Evolutionary conservation across 352 stramenopile species (phyloP).

Genomic region (Thalassiosira sp.): DNA sequence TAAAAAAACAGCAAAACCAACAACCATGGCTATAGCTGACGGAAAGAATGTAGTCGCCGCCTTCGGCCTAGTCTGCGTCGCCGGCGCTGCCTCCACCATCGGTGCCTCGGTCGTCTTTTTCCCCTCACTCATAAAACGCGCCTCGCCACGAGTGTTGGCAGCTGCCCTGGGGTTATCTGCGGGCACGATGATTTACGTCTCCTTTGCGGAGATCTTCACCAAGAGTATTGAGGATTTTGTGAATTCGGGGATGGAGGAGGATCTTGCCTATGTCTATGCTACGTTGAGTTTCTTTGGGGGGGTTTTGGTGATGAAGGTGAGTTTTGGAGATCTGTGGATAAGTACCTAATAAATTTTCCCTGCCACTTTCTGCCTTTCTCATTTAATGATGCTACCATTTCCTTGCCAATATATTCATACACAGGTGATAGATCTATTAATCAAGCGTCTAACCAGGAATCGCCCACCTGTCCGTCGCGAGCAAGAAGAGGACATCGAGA

Average conservation of each 20-base stretch:
- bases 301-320: slow-evolving; percentile 83
- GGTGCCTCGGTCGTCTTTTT: slow-evolving; percentile 85
- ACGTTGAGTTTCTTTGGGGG: slow-evolving; percentile 88
- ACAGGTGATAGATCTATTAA: background rate
- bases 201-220: slow-evolving; percentile 81
- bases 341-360: background rate
- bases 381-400: too few species aligned
- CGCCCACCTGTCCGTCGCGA: background rate
- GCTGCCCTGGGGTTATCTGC: slow-evolving; percentile 78
- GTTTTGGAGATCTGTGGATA: slow-evolving; percentile 7
- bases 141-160: slow-evolving; percentile 78
- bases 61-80: slow-evolving; percentile 65
- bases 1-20: too few species aligned
- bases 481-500: slow-evolving; percentile 25
- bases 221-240: slow-evolving; percentile 75
- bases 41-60: slow-evolving; percentile 50
- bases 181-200: slow-evolving; percentile 82
- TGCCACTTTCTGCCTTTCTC: background rate
- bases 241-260: slow-evolving; percentile 57
- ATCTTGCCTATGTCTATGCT: slow-evolving; percentile 83
- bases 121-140: slow-evolving; percentile 81
- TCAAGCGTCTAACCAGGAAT: background rate
- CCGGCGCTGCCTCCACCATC: slow-evolving; percentile 76
- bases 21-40: slow-evolving; percentile 12
- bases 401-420: background rate